Conservation (phyloP, 441 rosid genomes). For the Gossypium davidsonii region DNA sequence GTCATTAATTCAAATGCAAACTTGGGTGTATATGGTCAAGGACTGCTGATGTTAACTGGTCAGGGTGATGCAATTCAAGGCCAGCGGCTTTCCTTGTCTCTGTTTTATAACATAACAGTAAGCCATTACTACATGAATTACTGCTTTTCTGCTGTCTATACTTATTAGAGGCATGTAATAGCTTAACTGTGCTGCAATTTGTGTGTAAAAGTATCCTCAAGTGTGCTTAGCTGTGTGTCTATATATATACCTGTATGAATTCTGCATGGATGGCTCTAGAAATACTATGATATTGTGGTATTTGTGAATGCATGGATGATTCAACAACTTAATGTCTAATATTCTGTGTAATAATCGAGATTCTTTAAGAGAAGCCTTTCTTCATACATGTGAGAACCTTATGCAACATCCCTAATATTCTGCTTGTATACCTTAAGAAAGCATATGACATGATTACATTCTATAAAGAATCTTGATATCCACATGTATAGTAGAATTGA, state of each 20-base stretch:
- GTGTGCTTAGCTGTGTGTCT: neutral
- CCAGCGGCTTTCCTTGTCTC: slow-evolving; percentile 92
- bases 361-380: neutral
- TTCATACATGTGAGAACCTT: neutral
- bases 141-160: slow-evolving; percentile 1
- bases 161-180: neutral
- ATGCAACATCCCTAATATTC: neutral
- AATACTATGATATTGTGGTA: neutral
- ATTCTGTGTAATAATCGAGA: neutral
- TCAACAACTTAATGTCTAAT: neutral
- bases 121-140: slow-evolving; percentile 25
- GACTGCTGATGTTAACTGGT: slow-evolving; percentile 74
- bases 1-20: slow-evolving; percentile 81
- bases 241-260: neutral
- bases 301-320: neutral
- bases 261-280: neutral
- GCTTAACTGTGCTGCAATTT: neutral
- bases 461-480: neutral
- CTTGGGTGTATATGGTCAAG: slow-evolving; percentile 92
- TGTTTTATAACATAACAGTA: slow-evolving; percentile 92
- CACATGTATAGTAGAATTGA: neutral
- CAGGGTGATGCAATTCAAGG: slow-evolving; percentile 85
- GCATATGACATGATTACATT: neutral
- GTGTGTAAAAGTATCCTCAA: neutral
- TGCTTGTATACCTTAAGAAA: neutral